Percentiles rank a stretch among this genome's conserved stretches.
Conservation (phyloP, 2,329 filamentous ascomycete genomes). For the Hypoxylon sp. region DNA sequence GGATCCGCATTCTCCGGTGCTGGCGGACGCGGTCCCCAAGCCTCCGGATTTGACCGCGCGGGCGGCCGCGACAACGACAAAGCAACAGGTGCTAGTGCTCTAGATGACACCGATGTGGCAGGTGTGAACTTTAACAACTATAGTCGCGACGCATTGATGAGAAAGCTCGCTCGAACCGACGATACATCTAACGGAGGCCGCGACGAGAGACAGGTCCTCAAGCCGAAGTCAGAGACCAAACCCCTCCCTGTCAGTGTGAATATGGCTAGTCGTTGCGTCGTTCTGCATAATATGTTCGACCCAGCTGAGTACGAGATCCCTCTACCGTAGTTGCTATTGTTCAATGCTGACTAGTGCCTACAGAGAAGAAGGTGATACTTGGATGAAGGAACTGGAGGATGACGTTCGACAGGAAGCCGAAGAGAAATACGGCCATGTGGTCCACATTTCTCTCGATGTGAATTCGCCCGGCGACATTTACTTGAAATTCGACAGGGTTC, state of each 20-base stretch:
- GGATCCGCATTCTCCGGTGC: constrained; percentile 92
- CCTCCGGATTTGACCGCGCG: constrained; percentile 90
- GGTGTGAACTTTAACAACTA: constrained; percentile 99
- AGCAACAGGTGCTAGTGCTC: constrained; percentile 87
- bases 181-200: constrained; percentile 74
- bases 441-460: constrained; percentile 94
- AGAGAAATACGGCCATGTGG: constrained; percentile 94
- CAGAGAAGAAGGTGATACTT: constrained; percentile 86
- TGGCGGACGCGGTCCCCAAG: constrained; percentile 86
- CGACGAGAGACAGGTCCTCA: constrained; percentile 77
- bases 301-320: constrained; percentile 80
- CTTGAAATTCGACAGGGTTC: constrained; percentile 96
- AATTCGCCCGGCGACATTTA: constrained; percentile 97
- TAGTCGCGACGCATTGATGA: constrained; percentile 97
- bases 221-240: constrained; percentile 83
- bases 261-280: constrained; percentile 91
- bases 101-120: constrained; percentile 97
- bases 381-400: constrained; percentile 93
- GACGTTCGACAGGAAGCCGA: constrained; percentile 95
- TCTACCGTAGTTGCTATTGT: not conserved
- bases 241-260: constrained; percentile 87
- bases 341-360: constrained; percentile 51
- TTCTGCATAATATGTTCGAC: constrained; percentile 96
- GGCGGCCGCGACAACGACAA: constrained; percentile 91
- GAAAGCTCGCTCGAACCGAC: constrained; percentile 96